Conservation (phyloP, 257 asterid genomes). For the Solanum dulcamara region DNA sequence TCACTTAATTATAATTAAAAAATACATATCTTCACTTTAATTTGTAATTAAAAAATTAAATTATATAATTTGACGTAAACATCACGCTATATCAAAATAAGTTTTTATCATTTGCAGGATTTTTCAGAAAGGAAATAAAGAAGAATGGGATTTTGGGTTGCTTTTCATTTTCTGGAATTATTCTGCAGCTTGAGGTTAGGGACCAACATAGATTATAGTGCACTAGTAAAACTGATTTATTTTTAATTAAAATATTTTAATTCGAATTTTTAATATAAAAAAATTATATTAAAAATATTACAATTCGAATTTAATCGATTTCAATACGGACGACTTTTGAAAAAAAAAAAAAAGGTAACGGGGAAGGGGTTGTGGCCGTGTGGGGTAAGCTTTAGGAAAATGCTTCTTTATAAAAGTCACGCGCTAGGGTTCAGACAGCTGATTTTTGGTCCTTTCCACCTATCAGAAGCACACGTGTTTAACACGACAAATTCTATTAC, state of each 20-base stretch:
- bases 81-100: not conserved
- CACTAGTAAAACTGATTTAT: no score
- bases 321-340: no score
- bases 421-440: not conserved
- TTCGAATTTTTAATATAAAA: no score
- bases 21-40: not conserved
- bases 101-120: not conserved
- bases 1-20: not conserved
- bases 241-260: no score
- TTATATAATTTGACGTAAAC: not conserved
- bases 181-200: not conserved
- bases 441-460: not conserved
- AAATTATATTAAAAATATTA: no score
- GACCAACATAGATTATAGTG: no score
- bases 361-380: no score
- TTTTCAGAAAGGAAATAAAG: not conserved
- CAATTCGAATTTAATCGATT: no score
- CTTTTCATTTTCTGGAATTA: not conserved
- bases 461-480: not conserved
- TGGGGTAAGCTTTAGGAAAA: not conserved
- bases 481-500: not conserved
- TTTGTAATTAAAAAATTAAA: not conserved
- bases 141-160: not conserved
- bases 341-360: no score
- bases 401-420: not conserved